Conservation (phyloP, 2,329 filamentous ascomycete species). For the Ophiostoma ips region DNA sequence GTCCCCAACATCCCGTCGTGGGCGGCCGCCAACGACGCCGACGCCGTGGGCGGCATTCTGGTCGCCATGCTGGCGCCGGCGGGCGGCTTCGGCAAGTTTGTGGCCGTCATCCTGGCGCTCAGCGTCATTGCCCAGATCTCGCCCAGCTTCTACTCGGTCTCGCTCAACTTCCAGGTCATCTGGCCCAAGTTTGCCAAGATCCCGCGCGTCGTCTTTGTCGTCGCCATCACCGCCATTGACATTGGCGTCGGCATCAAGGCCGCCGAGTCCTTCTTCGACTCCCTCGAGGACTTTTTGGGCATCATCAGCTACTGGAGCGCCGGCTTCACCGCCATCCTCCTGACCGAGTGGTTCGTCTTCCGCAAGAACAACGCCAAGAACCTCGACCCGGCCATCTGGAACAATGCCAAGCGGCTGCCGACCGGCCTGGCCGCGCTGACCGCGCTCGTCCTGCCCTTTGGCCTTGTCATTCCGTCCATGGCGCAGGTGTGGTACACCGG, state of each 20-base stretch:
- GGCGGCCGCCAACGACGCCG: slow-evolving; percentile 35
- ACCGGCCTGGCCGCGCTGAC: slow-evolving; percentile 17
- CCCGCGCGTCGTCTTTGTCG: slow-evolving; percentile 27
- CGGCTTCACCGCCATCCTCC: slow-evolving; percentile 26
- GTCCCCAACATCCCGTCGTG: slow-evolving; percentile 39
- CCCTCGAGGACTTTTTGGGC: slow-evolving; percentile 30
- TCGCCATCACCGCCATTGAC: slow-evolving; percentile 26
- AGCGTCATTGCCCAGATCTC: slow-evolving; percentile 45
- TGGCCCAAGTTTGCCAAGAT: slow-evolving; percentile 24
- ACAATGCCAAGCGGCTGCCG: slow-evolving; percentile 15
- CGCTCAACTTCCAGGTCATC: slow-evolving; percentile 43
- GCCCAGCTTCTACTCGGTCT: slow-evolving; percentile 47
- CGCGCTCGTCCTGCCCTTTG: slow-evolving; percentile 14
- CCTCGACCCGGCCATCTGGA: slow-evolving; percentile 17
- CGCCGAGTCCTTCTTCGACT: slow-evolving; percentile 26
- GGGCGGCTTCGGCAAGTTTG: slow-evolving; percentile 47
- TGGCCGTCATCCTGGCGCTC: slow-evolving; percentile 43
- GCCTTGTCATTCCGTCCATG: slow-evolving; percentile 27
- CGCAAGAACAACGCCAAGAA: slow-evolving; percentile 12
- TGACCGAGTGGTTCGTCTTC: slow-evolving; percentile 20
- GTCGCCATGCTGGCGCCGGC: slow-evolving; percentile 44
- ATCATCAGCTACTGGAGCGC: slow-evolving; percentile 33
- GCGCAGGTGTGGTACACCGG: slow-evolving; percentile 29
- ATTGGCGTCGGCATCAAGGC: slow-evolving; percentile 28
- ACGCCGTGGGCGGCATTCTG: slow-evolving; percentile 43